Base-by-base conservation (phyloP, 257 asterid species). In the Verbena officinalis region DNA sequence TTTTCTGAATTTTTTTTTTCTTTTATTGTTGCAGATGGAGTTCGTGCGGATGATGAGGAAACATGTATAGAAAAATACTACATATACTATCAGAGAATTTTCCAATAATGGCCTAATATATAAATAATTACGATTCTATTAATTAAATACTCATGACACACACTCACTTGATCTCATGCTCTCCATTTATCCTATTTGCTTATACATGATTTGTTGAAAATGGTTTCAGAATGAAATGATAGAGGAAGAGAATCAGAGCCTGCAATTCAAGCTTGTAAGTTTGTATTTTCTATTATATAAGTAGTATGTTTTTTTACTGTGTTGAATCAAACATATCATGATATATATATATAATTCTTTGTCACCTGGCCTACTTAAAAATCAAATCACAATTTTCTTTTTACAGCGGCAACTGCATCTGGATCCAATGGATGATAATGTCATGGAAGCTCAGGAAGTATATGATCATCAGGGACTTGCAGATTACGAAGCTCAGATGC, bases 351-450 rank as follows among this genome's bases (percentile, higher is more conserved):
- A n/a, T n/a, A n/a, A n/a, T n/a, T n/a, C n/a, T n/a, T n/a, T n/a
- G n/a, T n/a, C n/a, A n/a, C n/a, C n/a, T n/a, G n/a, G n/a, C n/a
- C n/a, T n/a, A n/a, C n/a, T n/a, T n/a, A n/a, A n/a, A n/a, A n/a
- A n/a, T n/a, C n/a, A 6, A 27, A 27, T 27, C 5, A 2, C 33
- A 27, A 27, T 27, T 2, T 27, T 27, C 4, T 27, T 27, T 27
- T 5, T 46, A 22, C 83, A 81, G 95, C 62, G 88, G n/a, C 89
- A 84, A 67, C 75, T 84, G 72, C 89, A 84, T 64, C 69, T 84
- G 71, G 85, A 83, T 44, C 80, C 83, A 1, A 74, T 86, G 89
- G 81, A 84, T 36, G 78, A 82, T 4, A 78, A 82, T 55, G 73
- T 84, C 77, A 71, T 85, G 77, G 91, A 80, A 64, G 33, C 68